These are phyloP conservation scores for Leccinum boreale DNA, from an alignment of 768 basidiomycete species.

Conservation along the genomic window DNA sequence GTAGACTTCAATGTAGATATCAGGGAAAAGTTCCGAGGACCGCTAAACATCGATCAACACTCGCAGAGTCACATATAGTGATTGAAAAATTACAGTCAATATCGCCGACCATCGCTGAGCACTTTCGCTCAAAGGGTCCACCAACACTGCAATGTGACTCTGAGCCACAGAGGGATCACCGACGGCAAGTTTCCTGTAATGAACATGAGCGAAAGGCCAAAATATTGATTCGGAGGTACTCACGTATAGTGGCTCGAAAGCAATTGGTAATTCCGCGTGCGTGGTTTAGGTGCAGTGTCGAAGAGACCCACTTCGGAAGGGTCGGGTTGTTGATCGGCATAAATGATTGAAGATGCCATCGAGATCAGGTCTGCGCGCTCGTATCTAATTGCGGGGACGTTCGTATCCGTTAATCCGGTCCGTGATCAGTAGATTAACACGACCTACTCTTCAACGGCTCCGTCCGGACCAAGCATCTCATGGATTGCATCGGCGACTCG, in stretches of 20 bases:
- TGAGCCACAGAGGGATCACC: conserved; percentile 69
- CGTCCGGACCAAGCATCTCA: conserved; percentile 42
- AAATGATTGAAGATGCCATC: conserved; percentile 67
- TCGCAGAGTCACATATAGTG: neutral
- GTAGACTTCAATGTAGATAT: conserved; percentile 70
- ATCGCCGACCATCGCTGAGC: conserved; percentile 87
- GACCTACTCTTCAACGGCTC: conserved; percentile 42
- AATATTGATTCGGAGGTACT: conserved; percentile 22
- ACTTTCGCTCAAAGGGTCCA: conserved; percentile 83
- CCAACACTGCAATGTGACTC: conserved; percentile 64
- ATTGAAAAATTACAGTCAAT: conserved; percentile 50
- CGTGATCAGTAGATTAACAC: neutral
- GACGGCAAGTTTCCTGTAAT: conserved; percentile 57
- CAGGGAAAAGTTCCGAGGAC: conserved; percentile 47
- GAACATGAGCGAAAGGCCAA: neutral
- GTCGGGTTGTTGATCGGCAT: conserved; percentile 68
- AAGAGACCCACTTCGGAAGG: conserved; percentile 72
- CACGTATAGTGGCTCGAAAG: conserved; percentile 67
- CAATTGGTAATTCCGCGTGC: conserved; percentile 57
- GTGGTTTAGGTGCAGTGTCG: conserved; percentile 56
- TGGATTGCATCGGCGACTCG: conserved; percentile 67
- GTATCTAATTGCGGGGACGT: conserved; percentile 35
- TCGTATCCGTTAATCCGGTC: neutral
- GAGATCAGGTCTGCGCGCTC: conserved; percentile 59
- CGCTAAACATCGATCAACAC: conserved; percentile 10